Percentiles rank a stretch among this genome's conserved stretches.
Conservation (phyloP, 768 basidiomycete species). For the Rhodotorula taiwanensis region DNA sequence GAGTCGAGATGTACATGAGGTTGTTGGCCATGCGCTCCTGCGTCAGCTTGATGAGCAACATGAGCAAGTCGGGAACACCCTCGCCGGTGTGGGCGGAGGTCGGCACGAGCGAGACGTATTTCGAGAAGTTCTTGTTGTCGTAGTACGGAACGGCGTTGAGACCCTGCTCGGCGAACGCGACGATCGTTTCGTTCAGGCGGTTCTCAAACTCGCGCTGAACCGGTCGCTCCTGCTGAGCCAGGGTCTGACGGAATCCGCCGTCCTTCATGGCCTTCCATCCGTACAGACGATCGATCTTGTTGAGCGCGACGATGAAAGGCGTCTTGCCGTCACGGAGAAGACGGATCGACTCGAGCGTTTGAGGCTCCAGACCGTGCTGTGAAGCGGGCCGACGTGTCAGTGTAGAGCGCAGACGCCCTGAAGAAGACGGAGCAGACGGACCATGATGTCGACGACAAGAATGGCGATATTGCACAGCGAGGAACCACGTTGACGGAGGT, state of each 20-base stretch:
- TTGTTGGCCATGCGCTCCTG: slow-evolving; percentile 96
- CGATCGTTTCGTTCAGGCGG: slow-evolving; percentile 69
- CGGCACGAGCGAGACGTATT: slow-evolving; percentile 91
- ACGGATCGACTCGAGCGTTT: slow-evolving; percentile 91
- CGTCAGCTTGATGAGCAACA: slow-evolving; percentile 92
- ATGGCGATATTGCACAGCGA: slow-evolving; percentile 98
- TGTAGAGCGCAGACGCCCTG: background rate
- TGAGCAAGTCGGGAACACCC: slow-evolving; percentile 98
- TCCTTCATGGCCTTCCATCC: slow-evolving; percentile 88
- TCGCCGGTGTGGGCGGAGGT: slow-evolving; percentile 98
- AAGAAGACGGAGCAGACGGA: slow-evolving; percentile 42
- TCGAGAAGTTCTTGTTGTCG: slow-evolving; percentile 89
- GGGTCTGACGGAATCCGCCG: slow-evolving; percentile 83
- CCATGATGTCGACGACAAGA: slow-evolving; percentile 97
- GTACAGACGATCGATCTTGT: slow-evolving; percentile 99
- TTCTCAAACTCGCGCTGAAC: slow-evolving; percentile 90
- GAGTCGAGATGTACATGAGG: slow-evolving; percentile 93
- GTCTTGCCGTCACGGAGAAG: slow-evolving; percentile 87
- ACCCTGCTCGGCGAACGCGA: slow-evolving; percentile 97
- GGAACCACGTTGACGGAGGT: slow-evolving; percentile 87
- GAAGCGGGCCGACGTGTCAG: slow-evolving; percentile 11
- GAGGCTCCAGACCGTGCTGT: slow-evolving; percentile 94
- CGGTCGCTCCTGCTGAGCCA: slow-evolving; percentile 67
- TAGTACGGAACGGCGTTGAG: slow-evolving; percentile 92
- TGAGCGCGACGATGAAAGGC: slow-evolving; percentile 96